These are phyloP conservation scores for Sparassis latifolia DNA, from an alignment of 1,284 basidiomycete species.

Conservation along the genomic window DNA sequence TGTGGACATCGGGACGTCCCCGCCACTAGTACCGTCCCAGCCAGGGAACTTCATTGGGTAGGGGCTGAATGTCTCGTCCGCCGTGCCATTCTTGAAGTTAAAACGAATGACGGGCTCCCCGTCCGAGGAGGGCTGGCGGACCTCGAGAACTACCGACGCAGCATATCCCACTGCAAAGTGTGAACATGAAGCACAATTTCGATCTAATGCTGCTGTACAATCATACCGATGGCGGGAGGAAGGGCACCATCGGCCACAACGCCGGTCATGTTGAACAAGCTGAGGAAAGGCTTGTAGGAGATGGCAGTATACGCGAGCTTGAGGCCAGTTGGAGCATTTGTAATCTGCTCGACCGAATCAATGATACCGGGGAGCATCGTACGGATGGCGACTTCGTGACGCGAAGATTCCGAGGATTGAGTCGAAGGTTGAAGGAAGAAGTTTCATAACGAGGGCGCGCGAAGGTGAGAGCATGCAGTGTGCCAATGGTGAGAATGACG, in stretches of 20 bases:
- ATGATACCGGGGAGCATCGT: conserved; percentile 40
- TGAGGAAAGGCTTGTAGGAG: conserved; percentile 51
- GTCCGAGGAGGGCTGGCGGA: conserved; percentile 24
- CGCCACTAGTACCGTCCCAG: conserved; percentile 17
- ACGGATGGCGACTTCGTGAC: conserved; percentile 35
- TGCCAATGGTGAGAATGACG: conserved; percentile 1
- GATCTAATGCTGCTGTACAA: not conserved
- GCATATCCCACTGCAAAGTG: conserved; percentile 39
- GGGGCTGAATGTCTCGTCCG: conserved; percentile 23
- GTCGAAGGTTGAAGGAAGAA: no score
- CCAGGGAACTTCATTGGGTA: conserved; percentile 24
- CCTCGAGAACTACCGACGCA: conserved; percentile 34
- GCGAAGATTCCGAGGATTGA: not conserved
- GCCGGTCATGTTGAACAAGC: conserved; percentile 46
- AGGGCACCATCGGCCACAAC: conserved; percentile 24
- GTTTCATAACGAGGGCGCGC: no score
- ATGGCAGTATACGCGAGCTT: conserved; percentile 38
- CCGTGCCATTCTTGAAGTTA: conserved; percentile 53
- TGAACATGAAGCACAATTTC: not conserved
- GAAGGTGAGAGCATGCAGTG: not conserved
- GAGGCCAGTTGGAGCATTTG: conserved; percentile 36
- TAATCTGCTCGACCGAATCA: conserved; percentile 34
- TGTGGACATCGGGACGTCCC: conserved; percentile 46
- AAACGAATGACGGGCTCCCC: conserved; percentile 41
- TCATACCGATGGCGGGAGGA: conserved; percentile 29